Base-by-base conservation (phyloP, 495 filamentous ascomycete genomes). In the Aspergillus cavernicola region DNA sequence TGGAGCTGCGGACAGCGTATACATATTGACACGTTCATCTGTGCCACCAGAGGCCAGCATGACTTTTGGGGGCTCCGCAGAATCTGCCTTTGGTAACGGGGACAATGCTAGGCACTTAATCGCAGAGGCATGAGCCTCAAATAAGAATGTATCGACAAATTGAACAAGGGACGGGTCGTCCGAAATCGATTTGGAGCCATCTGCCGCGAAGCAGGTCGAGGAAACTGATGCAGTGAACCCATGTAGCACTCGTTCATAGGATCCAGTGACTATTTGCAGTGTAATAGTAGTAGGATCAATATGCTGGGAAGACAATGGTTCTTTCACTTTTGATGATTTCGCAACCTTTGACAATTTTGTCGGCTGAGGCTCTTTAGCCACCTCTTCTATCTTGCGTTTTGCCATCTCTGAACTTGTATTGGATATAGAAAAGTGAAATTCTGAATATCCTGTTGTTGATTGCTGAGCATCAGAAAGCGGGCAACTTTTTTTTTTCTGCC, bases 1-100 rank as follows among this genome's bases (percentile, higher is more conserved):
- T 0, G 89, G 85, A 31, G 81, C 77, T 24, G 88, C 86, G 11
- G 91, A 93, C 41, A 99, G 73, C 42, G 86, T 87, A 76, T 96
- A 97, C 52, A 99, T 79, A 65, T 97, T 96, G 72, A 99, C 88
- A 33, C 87, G 85, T 68, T 96, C 89, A 72, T 99, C 93, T 18
- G 88, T 89, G 66, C 86, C 84, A 52, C 95, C 95, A 24, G 82
- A 95, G 40, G 95, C 93, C 43, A 97, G 81, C 43, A 91, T 84
- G 42, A 93, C 77, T 64, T 90, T 96, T 60, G 85, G 82, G 0
- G 80, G 74, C 4, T 60, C 57, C 6, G 79, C 72, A 36, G 70
- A 65, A 55, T 72, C 71, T 45, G 68, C 58, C 10, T 79, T 80
- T 13, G 89, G 84, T 3, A 86, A 77, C 1, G 92, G 89, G 0